Percentiles rank a stretch among this genome's conserved stretches.
phyloP scores from a whole-genome alignment of 169 alveolate species.

The Plasmodium vinckei region DNA sequence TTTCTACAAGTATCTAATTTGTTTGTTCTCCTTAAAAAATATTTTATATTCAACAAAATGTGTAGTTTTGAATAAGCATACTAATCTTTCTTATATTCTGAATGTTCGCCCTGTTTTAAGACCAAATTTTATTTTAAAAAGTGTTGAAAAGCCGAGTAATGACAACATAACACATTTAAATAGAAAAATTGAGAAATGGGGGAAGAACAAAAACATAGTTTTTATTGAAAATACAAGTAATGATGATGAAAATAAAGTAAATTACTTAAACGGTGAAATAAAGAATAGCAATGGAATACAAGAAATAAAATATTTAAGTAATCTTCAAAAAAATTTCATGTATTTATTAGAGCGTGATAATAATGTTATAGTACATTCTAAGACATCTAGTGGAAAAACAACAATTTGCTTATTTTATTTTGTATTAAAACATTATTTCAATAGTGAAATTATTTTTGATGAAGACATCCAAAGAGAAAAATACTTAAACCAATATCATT shows the following conservation, averaged over 20 bases:
- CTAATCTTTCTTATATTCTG: slow-evolving; percentile 22
- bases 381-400: slow-evolving; percentile 75
- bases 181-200: slow-evolving; percentile 3
- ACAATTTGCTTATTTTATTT: slow-evolving; percentile 61
- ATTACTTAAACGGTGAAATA: slow-evolving; percentile 16
- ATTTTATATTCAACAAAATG: slow-evolving; percentile 50
- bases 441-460: slow-evolving; percentile 55
- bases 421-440: slow-evolving; percentile 48
- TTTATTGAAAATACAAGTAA: slow-evolving; percentile 28
- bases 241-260: slow-evolving; percentile 45
- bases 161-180: slow-evolving; percentile 19
- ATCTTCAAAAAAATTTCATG: slow-evolving; percentile 66
- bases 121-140: slow-evolving; percentile 7
- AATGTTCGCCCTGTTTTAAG: not conserved
- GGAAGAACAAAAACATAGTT: slow-evolving; percentile 26
- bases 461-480: slow-evolving; percentile 67
- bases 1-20: slow-evolving; percentile 12
- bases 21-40: slow-evolving; percentile 31
- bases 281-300: slow-evolving; percentile 18
- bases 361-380: slow-evolving; percentile 60
- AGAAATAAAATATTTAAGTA: slow-evolving; percentile 46
- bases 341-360: slow-evolving; percentile 59
- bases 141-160: not conserved
- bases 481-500: slow-evolving; percentile 5
- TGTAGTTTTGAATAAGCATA: not conserved